Conservation (phyloP, 148 eudicot genomes). For the Mesembryanthemum crystallinum region DNA sequence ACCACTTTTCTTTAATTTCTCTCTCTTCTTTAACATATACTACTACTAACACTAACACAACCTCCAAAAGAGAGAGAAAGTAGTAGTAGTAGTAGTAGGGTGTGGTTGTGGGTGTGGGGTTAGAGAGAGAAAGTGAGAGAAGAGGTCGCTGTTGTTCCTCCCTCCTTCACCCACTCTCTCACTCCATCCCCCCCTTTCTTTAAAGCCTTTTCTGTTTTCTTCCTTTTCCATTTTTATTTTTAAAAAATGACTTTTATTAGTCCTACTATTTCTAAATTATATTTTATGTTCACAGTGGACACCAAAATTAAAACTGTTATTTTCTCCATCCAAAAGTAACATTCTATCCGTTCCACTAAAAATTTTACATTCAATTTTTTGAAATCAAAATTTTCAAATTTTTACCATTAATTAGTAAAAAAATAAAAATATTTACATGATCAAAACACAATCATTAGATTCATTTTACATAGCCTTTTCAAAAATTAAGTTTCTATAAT, state of each 20-base stretch:
- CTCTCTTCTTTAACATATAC: conserved; percentile 20
- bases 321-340: too few relatives aligned
- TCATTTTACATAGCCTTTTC: too few relatives aligned
- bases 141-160: conserved; percentile 53
- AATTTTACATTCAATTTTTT: too few relatives aligned
- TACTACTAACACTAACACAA: too few relatives aligned
- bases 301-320: neutral
- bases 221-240: conserved; percentile 22
- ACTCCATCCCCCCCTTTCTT: conserved; percentile 44
- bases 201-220: neutral
- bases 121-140: conserved; percentile 27
- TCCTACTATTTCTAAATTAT: too few relatives aligned
- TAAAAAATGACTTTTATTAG: conserved; percentile 35
- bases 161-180: conserved; percentile 52
- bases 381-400: too few relatives aligned
- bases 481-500: too few relatives aligned
- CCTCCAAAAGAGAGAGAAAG: conserved; percentile 21
- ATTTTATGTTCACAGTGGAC: conserved; percentile 14
- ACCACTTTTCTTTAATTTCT: neutral
- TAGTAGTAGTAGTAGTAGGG: neutral
- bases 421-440: too few relatives aligned
- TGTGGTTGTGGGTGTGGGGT: conserved; percentile 11
- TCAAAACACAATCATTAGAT: too few relatives aligned
- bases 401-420: too few relatives aligned
- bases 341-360: too few relatives aligned